Evolutionary conservation across 1,284 basidiomycete genomes (phyloP).

Genomic region (Ceratobasidium papillatum): DNA sequence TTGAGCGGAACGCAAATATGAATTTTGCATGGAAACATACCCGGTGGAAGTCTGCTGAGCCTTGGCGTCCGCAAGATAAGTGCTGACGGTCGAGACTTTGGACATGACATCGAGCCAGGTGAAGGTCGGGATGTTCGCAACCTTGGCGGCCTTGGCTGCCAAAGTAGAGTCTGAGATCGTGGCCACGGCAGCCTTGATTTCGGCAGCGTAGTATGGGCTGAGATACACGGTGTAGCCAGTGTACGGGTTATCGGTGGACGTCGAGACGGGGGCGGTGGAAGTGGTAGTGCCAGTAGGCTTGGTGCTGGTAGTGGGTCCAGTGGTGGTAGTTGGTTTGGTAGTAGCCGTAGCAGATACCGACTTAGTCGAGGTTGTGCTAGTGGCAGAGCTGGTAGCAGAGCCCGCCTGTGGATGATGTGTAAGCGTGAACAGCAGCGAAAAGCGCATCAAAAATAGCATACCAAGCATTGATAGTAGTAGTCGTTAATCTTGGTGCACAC

Average conservation of each 20-base stretch:
- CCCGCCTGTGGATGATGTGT: not conserved
- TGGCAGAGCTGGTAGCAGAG: not conserved
- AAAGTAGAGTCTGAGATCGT: slow-evolving; percentile 20
- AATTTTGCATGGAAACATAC: slow-evolving; percentile 47
- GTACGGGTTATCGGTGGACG: slow-evolving; percentile 41
- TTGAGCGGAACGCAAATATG: not conserved
- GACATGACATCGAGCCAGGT: slow-evolving; percentile 41
- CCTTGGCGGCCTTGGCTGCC: slow-evolving; percentile 41
- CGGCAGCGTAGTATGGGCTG: slow-evolving; percentile 42
- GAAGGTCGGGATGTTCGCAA: slow-evolving; percentile 44
- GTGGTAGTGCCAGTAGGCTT: slow-evolving; percentile 31
- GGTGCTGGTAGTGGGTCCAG: not conserved
- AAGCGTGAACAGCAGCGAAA: not conserved
- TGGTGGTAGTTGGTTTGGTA: slow-evolving; percentile 13
- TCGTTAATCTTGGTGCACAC: slow-evolving; percentile 58
- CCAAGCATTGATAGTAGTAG: slow-evolving; percentile 69
- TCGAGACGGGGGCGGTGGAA: slow-evolving; percentile 3
- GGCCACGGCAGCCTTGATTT: slow-evolving; percentile 40
- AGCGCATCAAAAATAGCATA: slow-evolving; percentile 1
- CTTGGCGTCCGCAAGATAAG: slow-evolving; percentile 63
- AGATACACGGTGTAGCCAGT: slow-evolving; percentile 39
- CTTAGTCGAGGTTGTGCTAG: not conserved
- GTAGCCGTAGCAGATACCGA: not conserved
- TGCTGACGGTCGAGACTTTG: slow-evolving; percentile 40
- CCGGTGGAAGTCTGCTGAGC: slow-evolving; percentile 51